Evolutionary conservation across 768 basidiomycete species (phyloP).

Genomic region (Neoboletus brunneissimus): DNA sequence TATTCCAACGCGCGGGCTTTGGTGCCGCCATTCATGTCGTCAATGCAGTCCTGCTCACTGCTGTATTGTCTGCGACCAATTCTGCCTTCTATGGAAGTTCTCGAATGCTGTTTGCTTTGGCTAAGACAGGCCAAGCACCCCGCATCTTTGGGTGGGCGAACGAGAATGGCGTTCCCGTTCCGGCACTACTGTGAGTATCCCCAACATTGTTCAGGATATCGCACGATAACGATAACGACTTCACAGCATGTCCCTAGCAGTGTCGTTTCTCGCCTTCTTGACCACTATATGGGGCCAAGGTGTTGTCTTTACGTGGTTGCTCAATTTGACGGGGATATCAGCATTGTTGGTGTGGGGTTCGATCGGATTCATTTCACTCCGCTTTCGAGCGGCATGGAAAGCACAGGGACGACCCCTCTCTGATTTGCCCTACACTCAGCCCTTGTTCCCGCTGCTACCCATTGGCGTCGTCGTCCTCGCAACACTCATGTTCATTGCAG

Average conservation of each 20-base stretch:
- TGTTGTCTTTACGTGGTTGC: conserved; percentile 55
- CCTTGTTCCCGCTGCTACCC: conserved; percentile 53
- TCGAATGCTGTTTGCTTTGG: conserved; percentile 59
- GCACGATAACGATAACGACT: neutral
- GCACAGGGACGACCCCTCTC: conserved; percentile 48
- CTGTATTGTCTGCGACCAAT: conserved; percentile 62
- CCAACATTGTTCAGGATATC: neutral
- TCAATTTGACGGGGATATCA: conserved; percentile 64
- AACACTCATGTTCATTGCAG: conserved; percentile 50
- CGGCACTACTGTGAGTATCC: conserved; percentile 47
- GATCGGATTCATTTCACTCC: conserved; percentile 52
- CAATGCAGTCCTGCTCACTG: conserved; percentile 66
- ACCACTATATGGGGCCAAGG: conserved; percentile 59
- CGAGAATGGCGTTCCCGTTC: conserved; percentile 60
- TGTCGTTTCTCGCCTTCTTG: conserved; percentile 51
- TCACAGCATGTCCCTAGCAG: conserved; percentile 45
- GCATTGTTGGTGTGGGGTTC: conserved; percentile 67
- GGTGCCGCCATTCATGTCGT: conserved; percentile 60
- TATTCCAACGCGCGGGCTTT: conserved; percentile 61
- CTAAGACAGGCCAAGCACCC: conserved; percentile 63
- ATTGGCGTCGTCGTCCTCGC: conserved; percentile 48
- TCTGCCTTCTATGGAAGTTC: conserved; percentile 67
- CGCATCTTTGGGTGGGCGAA: conserved; percentile 62
- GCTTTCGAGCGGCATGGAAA: conserved; percentile 61
- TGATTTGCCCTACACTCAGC: conserved; percentile 59